Percentiles rank a stretch among this genome's conserved stretches.
Evolutionary conservation across 495 filamentous ascomycete genomes (phyloP).

Genomic region (Penicillium silybi): DNA sequence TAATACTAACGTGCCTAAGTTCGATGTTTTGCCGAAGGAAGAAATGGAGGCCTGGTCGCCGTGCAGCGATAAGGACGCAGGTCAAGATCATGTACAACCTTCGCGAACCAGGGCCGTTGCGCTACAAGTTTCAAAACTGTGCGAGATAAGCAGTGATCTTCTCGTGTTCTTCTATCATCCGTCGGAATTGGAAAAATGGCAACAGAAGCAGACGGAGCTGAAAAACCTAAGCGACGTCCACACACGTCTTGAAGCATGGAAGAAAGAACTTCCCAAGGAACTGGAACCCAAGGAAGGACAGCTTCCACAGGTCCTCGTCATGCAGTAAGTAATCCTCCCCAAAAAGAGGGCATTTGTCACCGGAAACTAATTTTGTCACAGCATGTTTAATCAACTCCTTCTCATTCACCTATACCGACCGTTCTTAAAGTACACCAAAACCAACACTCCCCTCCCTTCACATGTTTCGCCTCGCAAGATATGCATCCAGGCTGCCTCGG

Average conservation of each 20-base stretch:
- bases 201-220: slow-evolving; percentile 72
- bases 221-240: slow-evolving; percentile 93
- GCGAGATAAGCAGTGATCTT: slow-evolving; percentile 90
- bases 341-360: no score
- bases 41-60: slow-evolving; percentile 83
- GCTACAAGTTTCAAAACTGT: slow-evolving; percentile 75
- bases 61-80: slow-evolving; percentile 79
- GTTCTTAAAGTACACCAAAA: slow-evolving; percentile 84
- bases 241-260: slow-evolving; percentile 86
- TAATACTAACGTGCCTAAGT: slow-evolving; percentile 78
- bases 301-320: slow-evolving; percentile 81
- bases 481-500: slow-evolving; percentile 81
- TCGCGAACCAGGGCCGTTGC: slow-evolving; percentile 80
- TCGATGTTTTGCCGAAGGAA: slow-evolving; percentile 86
- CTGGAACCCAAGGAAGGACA: slow-evolving; percentile 87
- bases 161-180: slow-evolving; percentile 91
- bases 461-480: slow-evolving; percentile 89
- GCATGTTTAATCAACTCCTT: slow-evolving; percentile 96
- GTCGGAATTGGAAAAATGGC: slow-evolving; percentile 51
- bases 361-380: slow-evolving; percentile 37
- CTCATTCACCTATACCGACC: slow-evolving; percentile 97
- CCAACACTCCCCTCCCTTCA: slow-evolving; percentile 74
- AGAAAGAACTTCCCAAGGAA: slow-evolving; percentile 78
- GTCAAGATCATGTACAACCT: slow-evolving; percentile 66
- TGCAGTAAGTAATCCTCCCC: slow-evolving; percentile 81